A percentile compares a stretch with the other conserved stretches of the same genome.
Conservation (phyloP, 2,329 filamentous ascomycete genomes). For the Neonectria sp. region DNA sequence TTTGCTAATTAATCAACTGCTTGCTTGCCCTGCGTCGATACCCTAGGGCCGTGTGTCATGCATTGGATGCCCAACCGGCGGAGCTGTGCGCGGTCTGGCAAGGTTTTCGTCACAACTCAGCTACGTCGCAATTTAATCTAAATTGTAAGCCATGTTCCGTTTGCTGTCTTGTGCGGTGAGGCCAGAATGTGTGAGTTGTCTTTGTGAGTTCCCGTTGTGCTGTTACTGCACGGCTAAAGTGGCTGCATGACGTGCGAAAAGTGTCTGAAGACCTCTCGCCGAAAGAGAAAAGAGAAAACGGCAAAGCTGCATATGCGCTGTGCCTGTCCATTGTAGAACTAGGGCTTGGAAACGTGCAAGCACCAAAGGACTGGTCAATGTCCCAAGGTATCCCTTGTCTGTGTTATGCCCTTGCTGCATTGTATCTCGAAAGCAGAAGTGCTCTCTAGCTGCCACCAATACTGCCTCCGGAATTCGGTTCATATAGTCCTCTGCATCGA, state of each 20-base stretch:
- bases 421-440: background rate
- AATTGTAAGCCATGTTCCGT: background rate
- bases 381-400: background rate
- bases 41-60: constrained; percentile 11
- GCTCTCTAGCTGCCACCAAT: background rate
- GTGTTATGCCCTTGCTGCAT: background rate
- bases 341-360: no score
- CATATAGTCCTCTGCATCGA: background rate
- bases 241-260: background rate
- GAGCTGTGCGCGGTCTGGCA: background rate
- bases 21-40: constrained; percentile 4
- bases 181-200: constrained; percentile 5
- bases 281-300: background rate
- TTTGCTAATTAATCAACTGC: background rate
- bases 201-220: background rate
- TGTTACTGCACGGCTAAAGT: background rate
- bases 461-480: background rate
- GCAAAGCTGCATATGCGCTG: background rate
- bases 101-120: constrained; percentile 8
- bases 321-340: background rate
- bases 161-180: constrained; percentile 8
- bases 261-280: background rate
- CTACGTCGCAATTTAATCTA: background rate
- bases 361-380: background rate
- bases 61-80: constrained; percentile 24